phyloP scores from a whole-genome alignment of 441 rosid species.

The Breynia disticha region DNA sequence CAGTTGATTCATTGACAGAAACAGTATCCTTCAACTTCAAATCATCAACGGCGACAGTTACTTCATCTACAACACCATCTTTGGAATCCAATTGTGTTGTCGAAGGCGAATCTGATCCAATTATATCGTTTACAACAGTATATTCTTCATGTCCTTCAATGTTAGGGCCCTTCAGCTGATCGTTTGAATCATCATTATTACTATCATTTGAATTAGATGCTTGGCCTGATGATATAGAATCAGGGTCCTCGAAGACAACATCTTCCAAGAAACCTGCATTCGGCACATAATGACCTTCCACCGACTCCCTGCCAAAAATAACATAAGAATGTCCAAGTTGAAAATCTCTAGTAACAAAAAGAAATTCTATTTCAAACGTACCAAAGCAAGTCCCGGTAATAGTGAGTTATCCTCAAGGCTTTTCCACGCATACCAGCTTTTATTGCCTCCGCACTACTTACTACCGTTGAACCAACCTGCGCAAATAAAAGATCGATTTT shows the following conservation, averaged over 20 bases:
- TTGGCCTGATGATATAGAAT: constrained; percentile 25
- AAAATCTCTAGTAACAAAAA: constrained; percentile 10
- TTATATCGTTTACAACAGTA: constrained; percentile 12
- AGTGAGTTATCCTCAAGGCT: constrained; percentile 77
- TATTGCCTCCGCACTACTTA: constrained; percentile 66
- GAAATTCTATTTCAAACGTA: constrained; percentile 18
- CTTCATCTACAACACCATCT: constrained; percentile 23
- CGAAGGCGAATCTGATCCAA: constrained; percentile 19
- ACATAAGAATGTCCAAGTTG: constrained; percentile 14
- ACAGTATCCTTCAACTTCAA: constrained; percentile 31
- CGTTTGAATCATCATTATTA: constrained; percentile 21
- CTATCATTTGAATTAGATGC: constrained; percentile 39
- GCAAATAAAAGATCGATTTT: not conserved
- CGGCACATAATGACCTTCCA: constrained; percentile 73
- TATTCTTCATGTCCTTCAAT: constrained; percentile 29
- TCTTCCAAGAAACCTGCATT: constrained; percentile 77
- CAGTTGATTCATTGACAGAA: constrained; percentile 28
- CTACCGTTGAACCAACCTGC: constrained; percentile 82
- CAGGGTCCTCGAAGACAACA: constrained; percentile 74
- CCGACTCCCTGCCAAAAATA: constrained; percentile 59
- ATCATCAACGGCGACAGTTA: constrained; percentile 31
- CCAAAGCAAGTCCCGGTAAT: constrained; percentile 81
- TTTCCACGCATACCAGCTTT: constrained; percentile 92
- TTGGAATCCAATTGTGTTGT: constrained; percentile 21
- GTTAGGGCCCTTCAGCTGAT: constrained; percentile 19